These are phyloP conservation scores for Candida sanyiensis DNA, from an alignment of 805 yeast species.

Conservation along the genomic window DNA sequence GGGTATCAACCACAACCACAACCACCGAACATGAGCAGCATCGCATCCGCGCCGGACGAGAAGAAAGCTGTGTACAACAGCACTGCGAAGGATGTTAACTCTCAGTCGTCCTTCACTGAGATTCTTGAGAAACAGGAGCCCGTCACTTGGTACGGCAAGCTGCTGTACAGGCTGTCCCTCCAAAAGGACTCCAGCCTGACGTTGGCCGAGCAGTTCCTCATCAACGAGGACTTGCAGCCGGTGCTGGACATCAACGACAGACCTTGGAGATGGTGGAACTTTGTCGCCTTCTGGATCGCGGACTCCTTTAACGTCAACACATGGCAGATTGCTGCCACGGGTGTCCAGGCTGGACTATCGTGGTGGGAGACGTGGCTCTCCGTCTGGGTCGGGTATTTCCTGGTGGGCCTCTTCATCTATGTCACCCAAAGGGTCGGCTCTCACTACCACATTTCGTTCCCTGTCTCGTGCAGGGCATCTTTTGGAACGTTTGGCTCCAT, in stretches of 20 bases:
- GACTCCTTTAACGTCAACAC: constrained; percentile 88
- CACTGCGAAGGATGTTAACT: constrained; percentile 8
- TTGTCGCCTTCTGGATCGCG: constrained; percentile 77
- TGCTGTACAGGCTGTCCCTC: constrained; percentile 15
- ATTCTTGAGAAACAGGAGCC: constrained; percentile 3
- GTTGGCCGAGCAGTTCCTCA: constrained; percentile 56
- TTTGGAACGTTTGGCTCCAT: constrained; percentile 84
- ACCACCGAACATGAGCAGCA: too few species aligned
- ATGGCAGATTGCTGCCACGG: constrained; percentile 88
- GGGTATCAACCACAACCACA: too few species aligned
- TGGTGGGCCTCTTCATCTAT: constrained; percentile 65
- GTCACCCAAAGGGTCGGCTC: constrained; percentile 76
- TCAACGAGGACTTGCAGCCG: constrained; percentile 73
- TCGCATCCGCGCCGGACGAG: not conserved
- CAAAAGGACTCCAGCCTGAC: constrained; percentile 35
- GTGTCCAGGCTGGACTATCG: constrained; percentile 66
- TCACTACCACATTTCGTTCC: constrained; percentile 77
- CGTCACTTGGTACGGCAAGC: constrained; percentile 3
- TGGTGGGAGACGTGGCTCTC: constrained; percentile 94
- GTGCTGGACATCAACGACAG: constrained; percentile 62
- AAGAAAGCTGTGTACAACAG: not conserved
- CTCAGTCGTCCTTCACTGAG: constrained; percentile 10
- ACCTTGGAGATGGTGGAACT: constrained; percentile 84
- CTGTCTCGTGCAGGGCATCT: constrained; percentile 73
- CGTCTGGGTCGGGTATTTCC: constrained; percentile 77